Evolutionary conservation across 495 filamentous ascomycete species (phyloP).

Genomic region (Trichoderma asperelloides): DNA sequence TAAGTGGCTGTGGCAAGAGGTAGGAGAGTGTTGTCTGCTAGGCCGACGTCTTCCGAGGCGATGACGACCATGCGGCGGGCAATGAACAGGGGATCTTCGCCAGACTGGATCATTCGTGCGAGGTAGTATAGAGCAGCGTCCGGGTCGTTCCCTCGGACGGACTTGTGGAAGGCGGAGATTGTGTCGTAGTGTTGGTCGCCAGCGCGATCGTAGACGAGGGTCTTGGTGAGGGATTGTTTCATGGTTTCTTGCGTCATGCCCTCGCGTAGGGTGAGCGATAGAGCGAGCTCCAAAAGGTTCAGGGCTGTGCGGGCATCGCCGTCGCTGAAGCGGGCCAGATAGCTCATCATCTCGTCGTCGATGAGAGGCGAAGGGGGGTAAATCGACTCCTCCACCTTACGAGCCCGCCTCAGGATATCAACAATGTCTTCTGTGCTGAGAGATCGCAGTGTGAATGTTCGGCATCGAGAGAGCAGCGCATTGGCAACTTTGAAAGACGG

Average conservation of each 20-base stretch:
- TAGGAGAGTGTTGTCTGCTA: conserved; percentile 82
- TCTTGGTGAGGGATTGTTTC: conserved; percentile 75
- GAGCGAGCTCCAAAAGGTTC: conserved; percentile 82
- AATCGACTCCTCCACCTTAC: conserved; percentile 45
- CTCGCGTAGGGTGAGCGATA: conserved; percentile 40
- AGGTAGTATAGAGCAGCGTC: conserved; percentile 91
- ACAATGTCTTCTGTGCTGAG: conserved; percentile 62
- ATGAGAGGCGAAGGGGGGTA: conserved; percentile 47
- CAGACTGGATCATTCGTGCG: conserved; percentile 89
- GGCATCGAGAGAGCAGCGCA: conserved; percentile 79
- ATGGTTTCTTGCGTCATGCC: conserved; percentile 54
- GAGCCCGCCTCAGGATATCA: conserved; percentile 64
- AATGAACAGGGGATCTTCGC: conserved; percentile 89
- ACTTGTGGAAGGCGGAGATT: conserved; percentile 96
- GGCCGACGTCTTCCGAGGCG: conserved; percentile 82
- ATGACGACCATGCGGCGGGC: conserved; percentile 87
- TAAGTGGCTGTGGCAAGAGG: conserved; percentile 76
- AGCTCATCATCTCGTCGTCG: conserved; percentile 66
- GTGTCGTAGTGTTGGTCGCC: conserved; percentile 95
- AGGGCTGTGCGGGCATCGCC: conserved; percentile 89
- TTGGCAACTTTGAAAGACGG: conserved; percentile 90
- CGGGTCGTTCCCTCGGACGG: conserved; percentile 74
- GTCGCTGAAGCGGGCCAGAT: conserved; percentile 77
- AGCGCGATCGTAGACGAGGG: conserved; percentile 85
- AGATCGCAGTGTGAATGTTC: conserved; percentile 76